Base-by-base conservation (phyloP, 164 flowering plant species). In the Nelumbo lutea region DNA sequence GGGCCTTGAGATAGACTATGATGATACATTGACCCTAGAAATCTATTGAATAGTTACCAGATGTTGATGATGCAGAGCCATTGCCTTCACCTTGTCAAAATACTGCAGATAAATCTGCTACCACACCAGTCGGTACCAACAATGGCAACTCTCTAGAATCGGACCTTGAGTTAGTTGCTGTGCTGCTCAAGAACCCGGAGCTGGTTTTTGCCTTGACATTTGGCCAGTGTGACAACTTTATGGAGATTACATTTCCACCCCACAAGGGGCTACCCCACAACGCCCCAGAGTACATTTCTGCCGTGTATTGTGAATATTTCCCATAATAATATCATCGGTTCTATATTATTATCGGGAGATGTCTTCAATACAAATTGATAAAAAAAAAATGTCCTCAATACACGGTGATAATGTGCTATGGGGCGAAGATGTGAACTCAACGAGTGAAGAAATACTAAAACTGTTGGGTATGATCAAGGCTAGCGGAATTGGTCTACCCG, bases 1-100 rank as follows among this genome's bases (percentile, higher is more conserved):
- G 99, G 99, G 91, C 79, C 66, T 73, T 15, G 99, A 96, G 74
- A 87, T 96, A 84, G 99, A 88, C 78, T 88, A 82, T 75, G 98
- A 96, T 78, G 99, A 96, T 69, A 57, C 87, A 14, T 77, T 93
- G 79, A 96, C 98, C 63, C 89, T 89, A 0, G 86, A 76, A 79
- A 86, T 96, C 68, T 96, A 81, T 70, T 7, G 92, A 93, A 63
- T 96, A 89, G 77, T 78, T 76, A 2, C 87, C 90, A 1, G 97
- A 91, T 27, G 27, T 27, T 42, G 70, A 71, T 42, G 90, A 89
- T 46, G 75, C 78, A 7, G 87, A 81, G 61, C 56, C 76, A 15
- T 42, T 50, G 27, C 62, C 72, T 63, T 38, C 81, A 2, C 65
- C 71, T 6, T 40, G 70, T 64, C 15, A 66, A n/a, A n/a, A 1